A percentile compares a stretch with the other conserved stretches of the same genome.
These are phyloP conservation scores for Boletus coccyginus DNA, from an alignment of 768 basidiomycete species.

Conservation along the genomic window DNA sequence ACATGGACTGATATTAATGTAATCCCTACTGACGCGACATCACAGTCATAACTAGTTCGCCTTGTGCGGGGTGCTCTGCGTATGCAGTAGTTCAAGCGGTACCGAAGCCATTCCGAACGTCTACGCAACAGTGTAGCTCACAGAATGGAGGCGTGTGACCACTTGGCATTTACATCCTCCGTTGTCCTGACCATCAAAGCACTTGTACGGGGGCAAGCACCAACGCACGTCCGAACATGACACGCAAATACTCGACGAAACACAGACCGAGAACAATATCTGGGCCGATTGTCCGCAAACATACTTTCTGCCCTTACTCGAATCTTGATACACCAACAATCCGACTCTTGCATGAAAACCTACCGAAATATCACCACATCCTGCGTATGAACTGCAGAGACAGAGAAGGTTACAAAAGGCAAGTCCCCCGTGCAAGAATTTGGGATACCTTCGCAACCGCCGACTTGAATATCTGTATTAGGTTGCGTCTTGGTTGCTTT, in stretches of 20 bases:
- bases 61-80: slow-evolving; percentile 13
- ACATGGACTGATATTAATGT: slow-evolving; percentile 26
- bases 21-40: slow-evolving; percentile 27
- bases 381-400: slow-evolving; percentile 18
- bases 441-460: slow-evolving; percentile 23
- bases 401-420: slow-evolving; percentile 19
- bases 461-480: slow-evolving; percentile 19
- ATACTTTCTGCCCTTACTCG: background rate
- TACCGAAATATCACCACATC: slow-evolving; percentile 18
- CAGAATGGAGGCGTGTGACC: slow-evolving; percentile 8
- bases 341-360: slow-evolving; percentile 2
- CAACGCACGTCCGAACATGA: slow-evolving; percentile 8
- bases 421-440: slow-evolving; percentile 9
- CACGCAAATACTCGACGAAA: slow-evolving; percentile 24
- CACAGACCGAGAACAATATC: slow-evolving; percentile 14
- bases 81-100: slow-evolving; percentile 20
- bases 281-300: slow-evolving; percentile 11
- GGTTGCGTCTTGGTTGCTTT: slow-evolving; percentile 8
- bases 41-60: slow-evolving; percentile 25
- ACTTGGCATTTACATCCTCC: slow-evolving; percentile 7
- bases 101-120: slow-evolving; percentile 14
- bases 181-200: slow-evolving; percentile 5
- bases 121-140: slow-evolving; percentile 4
- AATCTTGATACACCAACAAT: background rate
- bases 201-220: slow-evolving; percentile 6